Evolutionary conservation across 164 flowering plant species (phyloP).

Genomic region (Santalum album): DNA sequence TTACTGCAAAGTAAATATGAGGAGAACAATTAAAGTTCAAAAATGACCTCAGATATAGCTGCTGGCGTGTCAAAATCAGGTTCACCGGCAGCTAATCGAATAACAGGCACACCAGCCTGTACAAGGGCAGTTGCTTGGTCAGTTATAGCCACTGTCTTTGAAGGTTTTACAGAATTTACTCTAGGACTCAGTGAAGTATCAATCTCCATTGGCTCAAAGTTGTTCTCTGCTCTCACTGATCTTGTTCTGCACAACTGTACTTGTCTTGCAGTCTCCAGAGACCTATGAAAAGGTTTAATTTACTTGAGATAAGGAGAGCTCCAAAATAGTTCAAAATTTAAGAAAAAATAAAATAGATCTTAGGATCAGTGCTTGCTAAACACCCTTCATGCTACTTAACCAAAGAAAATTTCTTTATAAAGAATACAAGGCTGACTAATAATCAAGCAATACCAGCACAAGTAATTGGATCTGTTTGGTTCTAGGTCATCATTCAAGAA

Average conservation of each 20-base stretch:
- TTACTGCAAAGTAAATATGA: background rate
- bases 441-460: no score
- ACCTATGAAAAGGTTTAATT: conserved; percentile 15
- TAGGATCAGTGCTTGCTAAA: no score
- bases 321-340: conserved; percentile 1
- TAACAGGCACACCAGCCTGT: conserved; percentile 88
- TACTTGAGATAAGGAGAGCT: background rate
- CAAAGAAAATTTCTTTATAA: no score
- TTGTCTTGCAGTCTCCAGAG: conserved; percentile 16
- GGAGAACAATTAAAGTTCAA: background rate
- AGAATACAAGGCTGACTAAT: no score
- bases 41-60: conserved; percentile 59
- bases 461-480: no score
- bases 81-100: conserved; percentile 87
- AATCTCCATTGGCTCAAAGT: conserved; percentile 27
- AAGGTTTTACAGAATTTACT: conserved; percentile 84
- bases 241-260: conserved; percentile 14
- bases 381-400: no score
- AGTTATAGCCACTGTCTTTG: conserved; percentile 80
- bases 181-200: conserved; percentile 75
- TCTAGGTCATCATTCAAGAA: no score
- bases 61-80: conserved; percentile 95
- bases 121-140: conserved; percentile 88
- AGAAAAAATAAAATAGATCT: no score
- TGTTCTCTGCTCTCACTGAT: conserved; percentile 31